These are phyloP conservation scores for Triangularia verruculosa DNA, from an alignment of 2,329 filamentous ascomycete species.

Conservation along the genomic window DNA sequence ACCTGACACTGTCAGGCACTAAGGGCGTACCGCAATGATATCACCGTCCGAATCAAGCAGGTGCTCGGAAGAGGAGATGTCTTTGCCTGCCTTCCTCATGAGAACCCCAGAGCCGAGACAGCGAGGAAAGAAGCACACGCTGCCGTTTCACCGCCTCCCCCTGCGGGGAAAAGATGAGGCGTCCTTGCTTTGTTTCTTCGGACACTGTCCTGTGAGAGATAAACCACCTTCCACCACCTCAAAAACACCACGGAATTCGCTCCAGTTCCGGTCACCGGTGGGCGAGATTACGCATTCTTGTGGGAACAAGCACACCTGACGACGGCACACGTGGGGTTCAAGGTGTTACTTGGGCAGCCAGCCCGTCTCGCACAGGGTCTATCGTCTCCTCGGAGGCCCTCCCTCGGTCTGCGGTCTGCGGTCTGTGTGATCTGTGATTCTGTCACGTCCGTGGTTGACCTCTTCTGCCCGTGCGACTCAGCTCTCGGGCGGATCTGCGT, in stretches of 20 bases:
- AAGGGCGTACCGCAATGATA: neutral
- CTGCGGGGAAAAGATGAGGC: neutral
- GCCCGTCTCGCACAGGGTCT: neutral
- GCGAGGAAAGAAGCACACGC: neutral
- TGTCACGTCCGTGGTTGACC: neutral
- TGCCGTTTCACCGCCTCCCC: neutral
- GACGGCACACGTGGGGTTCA: neutral
- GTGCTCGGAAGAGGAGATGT: neutral
- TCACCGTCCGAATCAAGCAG: neutral
- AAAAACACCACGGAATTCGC: neutral
- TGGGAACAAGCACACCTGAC: neutral
- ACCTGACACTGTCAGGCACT: neutral
- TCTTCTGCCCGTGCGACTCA: conserved; percentile 7
- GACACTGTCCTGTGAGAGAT: neutral
- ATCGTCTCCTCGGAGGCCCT: neutral
- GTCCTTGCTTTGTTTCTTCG: neutral
- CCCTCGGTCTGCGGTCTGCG: neutral
- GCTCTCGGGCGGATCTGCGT: neutral
- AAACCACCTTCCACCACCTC: neutral
- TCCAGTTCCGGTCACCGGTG: neutral
- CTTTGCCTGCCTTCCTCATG: too few relatives aligned
- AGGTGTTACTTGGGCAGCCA: neutral
- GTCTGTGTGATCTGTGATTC: neutral
- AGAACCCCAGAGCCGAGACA: neutral
- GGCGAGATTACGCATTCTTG: neutral